phyloP scores from a whole-genome alignment of 2,329 filamentous ascomycete genomes.

The Tolypocladium nubicola region DNA sequence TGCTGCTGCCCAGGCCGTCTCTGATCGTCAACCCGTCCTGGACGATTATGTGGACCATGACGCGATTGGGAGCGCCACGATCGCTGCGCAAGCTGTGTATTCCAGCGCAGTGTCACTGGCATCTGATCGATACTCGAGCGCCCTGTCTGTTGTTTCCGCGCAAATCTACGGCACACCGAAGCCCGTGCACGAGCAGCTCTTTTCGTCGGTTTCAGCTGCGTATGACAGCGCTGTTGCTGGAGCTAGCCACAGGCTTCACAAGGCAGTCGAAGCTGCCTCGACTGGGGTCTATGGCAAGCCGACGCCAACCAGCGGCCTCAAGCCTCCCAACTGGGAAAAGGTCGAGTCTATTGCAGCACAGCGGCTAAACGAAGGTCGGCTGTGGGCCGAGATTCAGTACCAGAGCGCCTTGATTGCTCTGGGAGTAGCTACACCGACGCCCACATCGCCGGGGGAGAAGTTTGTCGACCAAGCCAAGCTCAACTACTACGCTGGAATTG shows the following conservation, averaged over 20 bases:
- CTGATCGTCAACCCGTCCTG: constrained; percentile 36
- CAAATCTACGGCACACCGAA: constrained; percentile 59
- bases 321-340: constrained; percentile 34
- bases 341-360: constrained; percentile 58
- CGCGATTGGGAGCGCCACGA: constrained; percentile 23
- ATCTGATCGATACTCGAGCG: constrained; percentile 56
- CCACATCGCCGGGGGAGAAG: constrained; percentile 41
- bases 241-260: constrained; percentile 48
- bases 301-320: constrained; percentile 28
- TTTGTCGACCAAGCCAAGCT: constrained; percentile 50
- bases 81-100: constrained; percentile 47
- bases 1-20: constrained; percentile 38
- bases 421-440: constrained; percentile 43
- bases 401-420: constrained; percentile 56
- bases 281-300: constrained; percentile 37
- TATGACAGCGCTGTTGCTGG: constrained; percentile 56
- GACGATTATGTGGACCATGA: constrained; percentile 30
- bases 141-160: constrained; percentile 55
- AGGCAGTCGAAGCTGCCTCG: constrained; percentile 43
- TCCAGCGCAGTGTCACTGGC: constrained; percentile 54
- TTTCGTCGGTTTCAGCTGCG: constrained; percentile 56
- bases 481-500: constrained; percentile 69
- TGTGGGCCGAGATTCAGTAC: constrained; percentile 61
- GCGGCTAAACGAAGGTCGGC: constrained; percentile 58
- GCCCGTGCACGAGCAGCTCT: constrained; percentile 57